Conservation (phyloP, 176 grass and related monocot species). For the Pontederia crassipes region DNA sequence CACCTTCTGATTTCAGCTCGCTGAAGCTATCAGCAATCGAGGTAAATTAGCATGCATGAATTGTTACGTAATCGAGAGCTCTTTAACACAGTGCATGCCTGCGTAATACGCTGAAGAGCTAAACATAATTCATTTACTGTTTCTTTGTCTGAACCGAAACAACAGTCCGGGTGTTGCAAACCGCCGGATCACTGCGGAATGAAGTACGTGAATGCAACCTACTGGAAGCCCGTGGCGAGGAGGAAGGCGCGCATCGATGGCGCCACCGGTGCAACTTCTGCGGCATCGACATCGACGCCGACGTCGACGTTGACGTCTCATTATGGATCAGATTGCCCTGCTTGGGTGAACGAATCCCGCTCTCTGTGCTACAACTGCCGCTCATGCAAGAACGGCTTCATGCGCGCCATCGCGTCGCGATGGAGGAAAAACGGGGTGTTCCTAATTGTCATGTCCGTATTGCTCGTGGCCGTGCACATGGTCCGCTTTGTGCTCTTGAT, state of each 20-base stretch:
- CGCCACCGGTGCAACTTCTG: background rate
- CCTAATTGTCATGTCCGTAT: background rate
- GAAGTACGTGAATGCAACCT: slow-evolving; percentile 7
- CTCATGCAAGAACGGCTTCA: background rate
- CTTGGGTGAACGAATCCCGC: background rate
- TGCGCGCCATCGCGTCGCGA: background rate
- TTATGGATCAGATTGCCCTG: background rate
- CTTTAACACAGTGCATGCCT: no score
- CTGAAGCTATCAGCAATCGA: background rate
- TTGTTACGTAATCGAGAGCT: no score
- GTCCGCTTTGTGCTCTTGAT: background rate
- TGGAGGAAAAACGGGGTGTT: background rate
- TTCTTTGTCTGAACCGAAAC: no score
- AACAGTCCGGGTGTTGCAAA: slow-evolving; percentile 1
- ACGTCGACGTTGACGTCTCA: background rate
- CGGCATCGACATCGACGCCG: no score
- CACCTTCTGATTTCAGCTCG: background rate
- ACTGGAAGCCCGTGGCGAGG: background rate
- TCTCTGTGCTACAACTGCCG: background rate
- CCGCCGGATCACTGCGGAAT: slow-evolving; percentile 1
- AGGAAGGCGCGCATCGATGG: background rate
- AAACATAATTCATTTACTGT: no score
- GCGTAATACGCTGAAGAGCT: background rate
- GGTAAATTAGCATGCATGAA: background rate
- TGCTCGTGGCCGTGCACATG: background rate